A percentile compares a stretch with the other conserved stretches of the same genome.
Evolutionary conservation across 371 early-diverging fungal genomes (phyloP).

Genomic region (Mortierella sp.): DNA sequence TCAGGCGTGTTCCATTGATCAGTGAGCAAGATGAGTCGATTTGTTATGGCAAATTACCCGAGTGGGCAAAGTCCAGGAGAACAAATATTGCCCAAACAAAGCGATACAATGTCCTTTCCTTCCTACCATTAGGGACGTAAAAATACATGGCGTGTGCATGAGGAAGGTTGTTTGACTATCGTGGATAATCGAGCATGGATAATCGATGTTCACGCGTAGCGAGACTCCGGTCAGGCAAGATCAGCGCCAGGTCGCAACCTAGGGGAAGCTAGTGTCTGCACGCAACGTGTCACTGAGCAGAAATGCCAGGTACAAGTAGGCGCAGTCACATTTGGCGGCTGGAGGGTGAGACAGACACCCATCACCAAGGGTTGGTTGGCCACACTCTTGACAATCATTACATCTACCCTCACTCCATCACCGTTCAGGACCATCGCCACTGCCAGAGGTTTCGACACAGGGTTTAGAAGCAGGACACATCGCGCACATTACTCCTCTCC

Average conservation of each 20-base stretch:
- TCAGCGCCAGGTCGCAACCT: too few relatives aligned
- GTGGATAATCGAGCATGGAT: not conserved
- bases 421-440: not conserved
- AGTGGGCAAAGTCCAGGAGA: conserved; percentile 1
- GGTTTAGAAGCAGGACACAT: not conserved
- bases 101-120: not conserved
- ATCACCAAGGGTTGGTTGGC: not conserved
- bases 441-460: not conserved
- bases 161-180: not conserved
- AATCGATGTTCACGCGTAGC: not conserved
- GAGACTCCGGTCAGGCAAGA: too few relatives aligned
- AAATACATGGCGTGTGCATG: not conserved
- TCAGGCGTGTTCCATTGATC: not conserved
- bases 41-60: not conserved
- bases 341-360: not conserved
- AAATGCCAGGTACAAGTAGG: not conserved
- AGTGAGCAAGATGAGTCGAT: conserved; percentile 25
- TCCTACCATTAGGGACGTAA: not conserved
- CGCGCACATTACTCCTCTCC: not conserved
- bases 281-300: not conserved
- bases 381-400: not conserved
- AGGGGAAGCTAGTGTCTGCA: not conserved
- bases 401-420: not conserved
- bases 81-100: not conserved
- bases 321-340: not conserved